Percentiles rank a stretch among this genome's conserved stretches.
phyloP scores from a whole-genome alignment of 495 filamentous ascomycete genomes.

The Daldinia bambusicola region DNA sequence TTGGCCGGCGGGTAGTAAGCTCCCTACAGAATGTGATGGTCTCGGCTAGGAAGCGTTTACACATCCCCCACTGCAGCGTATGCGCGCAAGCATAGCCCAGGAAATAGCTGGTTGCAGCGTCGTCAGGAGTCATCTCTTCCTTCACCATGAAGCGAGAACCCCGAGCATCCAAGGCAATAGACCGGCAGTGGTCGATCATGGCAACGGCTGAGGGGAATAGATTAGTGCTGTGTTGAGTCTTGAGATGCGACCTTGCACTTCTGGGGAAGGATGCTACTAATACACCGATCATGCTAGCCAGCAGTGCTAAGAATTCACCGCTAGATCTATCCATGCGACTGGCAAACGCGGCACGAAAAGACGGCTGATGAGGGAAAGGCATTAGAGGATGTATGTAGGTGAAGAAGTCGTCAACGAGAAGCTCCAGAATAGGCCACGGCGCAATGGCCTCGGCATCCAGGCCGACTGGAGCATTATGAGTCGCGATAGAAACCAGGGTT shows the following conservation, averaged over 20 bases:
- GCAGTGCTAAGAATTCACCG: slow-evolving; percentile 75
- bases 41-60: slow-evolving; percentile 77
- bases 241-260: slow-evolving; percentile 76
- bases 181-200: slow-evolving; percentile 77
- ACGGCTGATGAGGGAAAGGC: slow-evolving; percentile 85
- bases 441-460: slow-evolving; percentile 79
- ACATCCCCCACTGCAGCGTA: slow-evolving; percentile 72
- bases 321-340: slow-evolving; percentile 75
- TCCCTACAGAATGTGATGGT: slow-evolving; percentile 76
- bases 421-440: slow-evolving; percentile 69
- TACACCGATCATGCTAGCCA: slow-evolving; percentile 82
- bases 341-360: slow-evolving; percentile 78
- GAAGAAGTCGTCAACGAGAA: slow-evolving; percentile 87
- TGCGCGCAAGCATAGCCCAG: slow-evolving; percentile 75
- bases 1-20: slow-evolving; percentile 56
- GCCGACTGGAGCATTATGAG: slow-evolving; percentile 44
- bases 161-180: slow-evolving; percentile 75
- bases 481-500: slow-evolving; percentile 57
- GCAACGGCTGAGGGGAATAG: slow-evolving; percentile 74
- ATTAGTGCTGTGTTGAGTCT: slow-evolving; percentile 64
- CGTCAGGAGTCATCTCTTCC: slow-evolving; percentile 75
- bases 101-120: slow-evolving; percentile 88
- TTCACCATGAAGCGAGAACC: slow-evolving; percentile 73
- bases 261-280: slow-evolving; percentile 85
- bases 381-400: slow-evolving; percentile 89